A percentile compares a stretch with the other conserved stretches of the same genome.
Conservation (phyloP, 1,284 basidiomycete species). For the Agroathelia rolfsii region DNA sequence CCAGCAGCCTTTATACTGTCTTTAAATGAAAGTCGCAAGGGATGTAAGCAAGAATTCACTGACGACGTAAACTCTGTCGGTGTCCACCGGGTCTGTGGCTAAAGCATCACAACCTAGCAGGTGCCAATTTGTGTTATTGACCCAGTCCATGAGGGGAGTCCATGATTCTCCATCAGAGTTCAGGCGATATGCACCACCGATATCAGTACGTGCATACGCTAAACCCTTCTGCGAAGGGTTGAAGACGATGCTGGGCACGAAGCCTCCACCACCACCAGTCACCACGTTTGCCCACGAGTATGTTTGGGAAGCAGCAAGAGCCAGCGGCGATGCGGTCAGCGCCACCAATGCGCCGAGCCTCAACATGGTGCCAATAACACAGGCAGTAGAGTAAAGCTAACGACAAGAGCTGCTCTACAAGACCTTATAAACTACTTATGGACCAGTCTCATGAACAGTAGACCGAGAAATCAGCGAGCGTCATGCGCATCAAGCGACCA, state of each 20-base stretch:
- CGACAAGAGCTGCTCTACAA: too few species aligned
- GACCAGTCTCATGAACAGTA: too few species aligned
- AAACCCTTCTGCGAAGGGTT: conserved; percentile 46
- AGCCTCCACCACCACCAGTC: conserved; percentile 43
- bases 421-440: too few species aligned
- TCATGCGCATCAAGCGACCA: too few species aligned
- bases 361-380: too few species aligned
- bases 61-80: conserved; percentile 44
- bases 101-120: conserved; percentile 60
- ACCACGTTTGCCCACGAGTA: conserved; percentile 60
- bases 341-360: too few species aligned
- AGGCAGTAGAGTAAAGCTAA: too few species aligned
- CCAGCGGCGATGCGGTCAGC: too few species aligned
- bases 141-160: conserved; percentile 53
- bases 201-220: conserved; percentile 56
- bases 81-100: conserved; percentile 49
- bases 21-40: background rate
- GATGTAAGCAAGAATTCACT: conserved; percentile 6
- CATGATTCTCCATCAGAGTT: conserved; percentile 52
- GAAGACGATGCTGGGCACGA: conserved; percentile 51
- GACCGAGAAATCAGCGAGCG: too few species aligned
- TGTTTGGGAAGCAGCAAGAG: conserved; percentile 31
- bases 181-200: conserved; percentile 54
- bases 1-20: conserved; percentile 39
- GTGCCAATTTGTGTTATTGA: conserved; percentile 43